Conservation (phyloP, 139 green algal genomes). For the Pleodorina starrii region DNA sequence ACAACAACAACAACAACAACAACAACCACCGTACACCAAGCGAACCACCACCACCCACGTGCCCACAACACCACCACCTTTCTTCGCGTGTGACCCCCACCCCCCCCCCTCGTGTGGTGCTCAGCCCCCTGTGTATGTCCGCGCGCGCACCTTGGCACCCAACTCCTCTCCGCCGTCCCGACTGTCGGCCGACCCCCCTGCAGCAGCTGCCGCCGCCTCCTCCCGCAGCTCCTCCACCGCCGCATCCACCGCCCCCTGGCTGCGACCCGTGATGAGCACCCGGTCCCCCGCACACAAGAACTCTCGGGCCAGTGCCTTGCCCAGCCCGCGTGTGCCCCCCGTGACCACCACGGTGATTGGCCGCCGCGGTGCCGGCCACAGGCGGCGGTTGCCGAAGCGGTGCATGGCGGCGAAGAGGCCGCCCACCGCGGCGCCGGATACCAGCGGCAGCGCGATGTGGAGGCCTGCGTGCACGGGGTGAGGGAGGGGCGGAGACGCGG, state of each 20-base stretch:
- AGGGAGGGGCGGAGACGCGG: neutral
- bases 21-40: too few species aligned
- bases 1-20: too few species aligned
- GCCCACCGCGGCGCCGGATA: constrained; percentile 64
- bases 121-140: too few species aligned
- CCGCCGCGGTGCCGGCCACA: constrained; percentile 66
- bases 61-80: too few species aligned
- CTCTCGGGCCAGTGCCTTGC: constrained; percentile 89
- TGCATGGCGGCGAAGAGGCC: constrained; percentile 66
- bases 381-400: constrained; percentile 59
- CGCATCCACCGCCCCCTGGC: constrained; percentile 22
- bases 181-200: too few species aligned
- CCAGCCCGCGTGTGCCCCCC: constrained; percentile 79
- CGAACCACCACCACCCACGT: too few species aligned
- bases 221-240: constrained; percentile 36
- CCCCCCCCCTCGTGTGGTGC: too few species aligned
- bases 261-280: constrained; percentile 78
- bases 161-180: too few species aligned
- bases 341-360: constrained; percentile 65
- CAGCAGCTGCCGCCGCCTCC: constrained; percentile 62
- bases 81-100: too few species aligned
- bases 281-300: constrained; percentile 72
- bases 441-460: constrained; percentile 27
- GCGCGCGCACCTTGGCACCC: too few species aligned
- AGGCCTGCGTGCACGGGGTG: neutral